phyloP scores from a whole-genome alignment of 2,329 filamentous ascomycete genomes.

The Botrytis cinerea region DNA sequence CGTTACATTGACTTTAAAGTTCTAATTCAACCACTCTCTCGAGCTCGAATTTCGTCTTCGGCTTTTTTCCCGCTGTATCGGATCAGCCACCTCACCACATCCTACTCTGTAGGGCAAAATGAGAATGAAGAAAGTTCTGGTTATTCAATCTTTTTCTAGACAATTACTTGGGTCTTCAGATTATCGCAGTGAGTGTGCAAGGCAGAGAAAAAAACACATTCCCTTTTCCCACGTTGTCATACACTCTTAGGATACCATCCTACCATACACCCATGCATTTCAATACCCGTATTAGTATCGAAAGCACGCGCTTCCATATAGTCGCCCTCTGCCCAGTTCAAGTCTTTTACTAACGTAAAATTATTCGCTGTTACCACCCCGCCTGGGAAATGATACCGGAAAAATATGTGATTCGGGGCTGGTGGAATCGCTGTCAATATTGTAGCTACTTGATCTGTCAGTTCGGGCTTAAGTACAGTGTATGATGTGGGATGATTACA shows the following conservation, averaged over 20 bases:
- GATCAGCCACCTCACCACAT: not conserved
- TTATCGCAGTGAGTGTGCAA: not conserved
- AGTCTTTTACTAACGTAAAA: not conserved
- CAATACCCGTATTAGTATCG: not conserved
- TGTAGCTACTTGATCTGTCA: not conserved
- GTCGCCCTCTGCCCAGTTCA: not conserved
- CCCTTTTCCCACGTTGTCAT: not conserved
- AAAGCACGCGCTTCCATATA: not conserved
- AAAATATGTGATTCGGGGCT: not conserved
- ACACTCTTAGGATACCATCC: not conserved
- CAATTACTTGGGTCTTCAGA: not conserved
- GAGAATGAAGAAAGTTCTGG: not conserved
- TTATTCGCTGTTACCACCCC: no score
- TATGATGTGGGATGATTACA: not conserved
- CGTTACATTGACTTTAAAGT: not conserved
- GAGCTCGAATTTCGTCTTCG: not conserved
- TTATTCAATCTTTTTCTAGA: not conserved
- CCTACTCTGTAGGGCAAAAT: not conserved
- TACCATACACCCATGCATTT: not conserved
- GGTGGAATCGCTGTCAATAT: not conserved
- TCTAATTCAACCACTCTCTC: not conserved
- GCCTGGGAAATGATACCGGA: not conserved
- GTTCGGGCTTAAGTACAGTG: not conserved
- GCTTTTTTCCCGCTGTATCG: not conserved
- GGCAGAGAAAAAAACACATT: not conserved